Percentiles rank a stretch among this genome's conserved stretches.
These are phyloP conservation scores for Tephrocybe sp. DNA, from an alignment of 768 basidiomycete genomes.

Conservation along the genomic window DNA sequence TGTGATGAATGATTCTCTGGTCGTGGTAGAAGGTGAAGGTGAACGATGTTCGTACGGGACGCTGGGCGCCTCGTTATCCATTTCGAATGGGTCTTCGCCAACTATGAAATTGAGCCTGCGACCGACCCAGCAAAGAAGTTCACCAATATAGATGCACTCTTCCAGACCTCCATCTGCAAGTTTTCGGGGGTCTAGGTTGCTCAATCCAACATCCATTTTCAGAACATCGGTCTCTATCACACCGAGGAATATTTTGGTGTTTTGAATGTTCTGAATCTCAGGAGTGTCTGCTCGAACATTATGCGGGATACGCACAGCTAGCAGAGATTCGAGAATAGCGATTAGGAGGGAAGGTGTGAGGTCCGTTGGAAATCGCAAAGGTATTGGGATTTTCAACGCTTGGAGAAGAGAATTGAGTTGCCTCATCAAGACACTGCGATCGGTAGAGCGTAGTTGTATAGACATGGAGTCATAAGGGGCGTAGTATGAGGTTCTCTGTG, in stretches of 20 bases:
- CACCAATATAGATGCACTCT: conserved; percentile 65
- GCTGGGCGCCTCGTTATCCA: conserved; percentile 3
- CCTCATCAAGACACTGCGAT: conserved; percentile 8
- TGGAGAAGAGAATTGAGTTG: conserved; percentile 17
- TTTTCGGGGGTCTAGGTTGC: conserved; percentile 60
- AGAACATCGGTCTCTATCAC: conserved; percentile 69
- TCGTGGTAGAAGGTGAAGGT: conserved; percentile 34
- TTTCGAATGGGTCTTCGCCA: conserved; percentile 12
- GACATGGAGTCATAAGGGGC: conserved; percentile 21
- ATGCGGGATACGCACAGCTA: conserved; percentile 50
- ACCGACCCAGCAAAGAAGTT: conserved; percentile 72
- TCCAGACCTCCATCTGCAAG: conserved; percentile 66
- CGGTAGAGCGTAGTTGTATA: background rate
- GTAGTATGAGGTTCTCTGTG: background rate
- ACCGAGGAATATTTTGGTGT: conserved; percentile 76
- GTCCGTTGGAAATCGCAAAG: conserved; percentile 52
- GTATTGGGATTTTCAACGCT: conserved; percentile 18
- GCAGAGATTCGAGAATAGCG: conserved; percentile 64
- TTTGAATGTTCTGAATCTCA: conserved; percentile 46
- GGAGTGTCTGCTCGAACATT: conserved; percentile 22
- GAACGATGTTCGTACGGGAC: conserved; percentile 13
- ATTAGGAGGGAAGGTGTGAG: conserved; percentile 74
- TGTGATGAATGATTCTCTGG: conserved; percentile 22
- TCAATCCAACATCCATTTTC: conserved; percentile 59
- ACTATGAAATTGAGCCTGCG: conserved; percentile 35